These are phyloP conservation scores for Oenanthe javanica DNA, from an alignment of 140 eudicot genomes.

Conservation along the genomic window DNA sequence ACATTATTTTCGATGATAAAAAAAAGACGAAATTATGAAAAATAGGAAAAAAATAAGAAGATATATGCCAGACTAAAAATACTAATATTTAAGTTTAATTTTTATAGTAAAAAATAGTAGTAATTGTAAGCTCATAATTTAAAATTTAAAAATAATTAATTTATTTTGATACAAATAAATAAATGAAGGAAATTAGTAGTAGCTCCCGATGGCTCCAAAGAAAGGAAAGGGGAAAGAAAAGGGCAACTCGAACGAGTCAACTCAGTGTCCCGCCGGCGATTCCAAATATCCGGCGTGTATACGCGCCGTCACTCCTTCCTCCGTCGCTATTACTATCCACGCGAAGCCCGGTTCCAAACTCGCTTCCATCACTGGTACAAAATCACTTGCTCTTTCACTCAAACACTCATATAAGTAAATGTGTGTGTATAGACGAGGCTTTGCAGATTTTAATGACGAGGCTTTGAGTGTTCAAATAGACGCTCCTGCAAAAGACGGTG, in stretches of 20 bases:
- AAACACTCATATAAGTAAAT: not conserved
- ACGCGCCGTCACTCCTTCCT: constrained; percentile 59
- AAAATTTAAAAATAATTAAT: too few species aligned
- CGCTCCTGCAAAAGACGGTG: constrained; percentile 96
- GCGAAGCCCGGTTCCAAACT: constrained; percentile 95
- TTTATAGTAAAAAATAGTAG: too few species aligned
- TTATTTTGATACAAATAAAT: too few species aligned
- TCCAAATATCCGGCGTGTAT: constrained; percentile 62
- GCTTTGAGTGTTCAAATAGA: constrained; percentile 92
- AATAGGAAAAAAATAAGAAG: too few species aligned
- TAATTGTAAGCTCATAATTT: too few species aligned
- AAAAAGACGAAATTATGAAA: too few species aligned
- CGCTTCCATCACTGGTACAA: constrained; percentile 68
- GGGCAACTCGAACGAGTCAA: constrained; percentile 36
- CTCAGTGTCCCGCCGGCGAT: constrained; percentile 22
- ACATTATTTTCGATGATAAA: too few species aligned
- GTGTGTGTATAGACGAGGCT: not conserved
- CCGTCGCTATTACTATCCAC: constrained; percentile 83
- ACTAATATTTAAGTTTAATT: too few species aligned
- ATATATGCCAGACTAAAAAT: too few species aligned
- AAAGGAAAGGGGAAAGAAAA: constrained; percentile 67
- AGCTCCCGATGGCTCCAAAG: constrained; percentile 54
- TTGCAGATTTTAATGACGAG: constrained; percentile 62
- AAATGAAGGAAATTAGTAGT: too few species aligned
- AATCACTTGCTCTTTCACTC: not conserved